Base-by-base conservation (phyloP, 2,329 filamentous ascomycete genomes). In the Epichloe baconii region DNA sequence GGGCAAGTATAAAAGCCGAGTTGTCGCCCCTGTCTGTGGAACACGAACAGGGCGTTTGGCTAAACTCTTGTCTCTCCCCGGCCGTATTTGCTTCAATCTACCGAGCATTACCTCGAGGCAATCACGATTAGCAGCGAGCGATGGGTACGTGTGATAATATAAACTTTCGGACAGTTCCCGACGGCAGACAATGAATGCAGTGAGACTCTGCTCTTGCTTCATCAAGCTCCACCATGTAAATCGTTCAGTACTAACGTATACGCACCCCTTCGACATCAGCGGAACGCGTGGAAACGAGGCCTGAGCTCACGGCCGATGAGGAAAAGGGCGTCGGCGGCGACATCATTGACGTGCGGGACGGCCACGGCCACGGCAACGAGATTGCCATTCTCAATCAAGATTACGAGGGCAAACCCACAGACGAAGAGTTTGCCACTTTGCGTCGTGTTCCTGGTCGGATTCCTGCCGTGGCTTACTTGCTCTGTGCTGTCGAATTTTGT, bases 401-500 rank as follows among this genome's bases (percentile, higher is more conserved):
- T 45, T 60, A 58, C 53, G 68, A 72, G 56, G 65, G 66, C 55
- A 71, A 71, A 47, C 76, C 77, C 1, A 79, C 76, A 1, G 68
- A 71, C n/a, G 71, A 78, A 54, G 77, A 80, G 43, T 58, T 77
- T n/a, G 55, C 56, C 3, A 76, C 74, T 4, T 64, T 80, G 5
- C 71, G 71, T 37, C 76, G 76, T 54, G 70, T 80, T 7, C 66
- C 76, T n/a, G 77, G 69, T 41, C 64, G 58, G 2, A 68, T 82
- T 2, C 77, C 79, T 1, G 52, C 65, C 12, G 66, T 75, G 3
- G 72, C 76, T n/a, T 83, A 78, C 57, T 58, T 76, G 3, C 72
- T 82, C 34, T 82, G 78, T 54, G 56, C 75, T 6, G 77, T 81
- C 41, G 79, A 82, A 55, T 77, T 82, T 53, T 76, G 75, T 50